Percentiles rank a stretch among this genome's conserved stretches.
Conservation (phyloP, 441 rosid species). For the Arabidopsis hybrid region DNA sequence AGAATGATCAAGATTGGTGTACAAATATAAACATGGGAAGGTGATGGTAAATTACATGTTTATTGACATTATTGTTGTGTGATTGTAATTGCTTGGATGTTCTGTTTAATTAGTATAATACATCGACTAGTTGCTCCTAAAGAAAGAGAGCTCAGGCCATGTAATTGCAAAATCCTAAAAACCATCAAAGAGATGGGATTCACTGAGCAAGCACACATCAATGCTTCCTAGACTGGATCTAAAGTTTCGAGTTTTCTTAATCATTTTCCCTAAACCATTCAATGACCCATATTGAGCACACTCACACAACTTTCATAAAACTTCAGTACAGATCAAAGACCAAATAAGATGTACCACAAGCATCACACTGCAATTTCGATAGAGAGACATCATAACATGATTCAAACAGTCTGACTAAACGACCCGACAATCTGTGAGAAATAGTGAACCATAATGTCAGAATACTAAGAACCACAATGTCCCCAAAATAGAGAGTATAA, state of each 20-base stretch:
- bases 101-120: not conserved
- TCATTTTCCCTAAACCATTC: not conserved
- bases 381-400: not conserved
- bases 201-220: not conserved
- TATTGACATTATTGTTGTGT: not conserved
- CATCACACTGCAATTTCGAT: not conserved
- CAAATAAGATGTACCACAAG: not conserved
- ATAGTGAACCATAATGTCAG: not conserved
- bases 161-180: not conserved
- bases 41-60: not conserved
- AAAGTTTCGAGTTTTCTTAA: not conserved
- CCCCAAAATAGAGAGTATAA: not conserved
- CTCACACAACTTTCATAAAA: not conserved
- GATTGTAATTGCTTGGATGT: not conserved
- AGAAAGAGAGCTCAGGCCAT: not conserved
- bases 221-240: not conserved
- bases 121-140: not conserved
- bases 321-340: constrained; percentile 2
- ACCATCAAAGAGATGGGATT: not conserved
- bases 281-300: not conserved
- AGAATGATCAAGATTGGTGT: not conserved
- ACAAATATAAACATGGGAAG: not conserved
- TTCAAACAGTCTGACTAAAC: not conserved
- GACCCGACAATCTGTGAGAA: not conserved
- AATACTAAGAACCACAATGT: not conserved